Conservation (phyloP, 441 rosid species). For the Iberis amara region DNA sequence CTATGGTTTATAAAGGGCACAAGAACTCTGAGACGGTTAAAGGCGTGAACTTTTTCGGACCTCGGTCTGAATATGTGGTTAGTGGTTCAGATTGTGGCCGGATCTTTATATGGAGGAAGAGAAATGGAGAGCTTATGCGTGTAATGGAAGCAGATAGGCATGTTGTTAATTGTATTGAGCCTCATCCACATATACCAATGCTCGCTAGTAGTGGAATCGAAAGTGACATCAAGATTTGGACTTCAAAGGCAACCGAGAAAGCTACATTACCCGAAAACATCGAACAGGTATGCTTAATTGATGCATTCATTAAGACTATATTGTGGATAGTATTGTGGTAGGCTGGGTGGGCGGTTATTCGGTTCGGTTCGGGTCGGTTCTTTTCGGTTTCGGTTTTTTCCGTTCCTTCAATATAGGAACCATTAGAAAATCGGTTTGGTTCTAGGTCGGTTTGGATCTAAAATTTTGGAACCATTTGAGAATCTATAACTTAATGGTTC, state of each 20-base stretch:
- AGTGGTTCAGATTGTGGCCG: conserved; percentile 96
- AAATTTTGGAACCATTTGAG: no score
- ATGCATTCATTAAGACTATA: not conserved
- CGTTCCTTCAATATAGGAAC: no score
- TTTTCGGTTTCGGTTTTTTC: no score
- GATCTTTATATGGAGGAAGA: conserved; percentile 85
- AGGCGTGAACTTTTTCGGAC: conserved; percentile 83
- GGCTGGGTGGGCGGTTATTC: no score
- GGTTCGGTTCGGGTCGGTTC: no score
- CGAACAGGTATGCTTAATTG: conserved; percentile 50
- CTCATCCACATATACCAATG: conserved; percentile 66
- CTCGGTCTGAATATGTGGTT: conserved; percentile 72
- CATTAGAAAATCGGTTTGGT: no score
- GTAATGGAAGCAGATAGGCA: conserved; percentile 71
- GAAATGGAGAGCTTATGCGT: conserved; percentile 63
- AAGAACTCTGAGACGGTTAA: conserved; percentile 67
- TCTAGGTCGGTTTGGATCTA: no score
- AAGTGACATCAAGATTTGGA: conserved; percentile 74
- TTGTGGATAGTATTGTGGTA: conserved; percentile 25
- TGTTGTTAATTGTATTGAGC: conserved; percentile 70
- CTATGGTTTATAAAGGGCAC: conserved; percentile 80
- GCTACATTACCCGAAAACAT: conserved; percentile 61
- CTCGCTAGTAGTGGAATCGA: conserved; percentile 93
- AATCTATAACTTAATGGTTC: no score
- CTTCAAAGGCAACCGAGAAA: conserved; percentile 58